Evolutionary conservation across 331 rosid genomes (phyloP), one percentile per base, ranked within the genome.

Genomic region (Pyrus hybrid): DNA sequence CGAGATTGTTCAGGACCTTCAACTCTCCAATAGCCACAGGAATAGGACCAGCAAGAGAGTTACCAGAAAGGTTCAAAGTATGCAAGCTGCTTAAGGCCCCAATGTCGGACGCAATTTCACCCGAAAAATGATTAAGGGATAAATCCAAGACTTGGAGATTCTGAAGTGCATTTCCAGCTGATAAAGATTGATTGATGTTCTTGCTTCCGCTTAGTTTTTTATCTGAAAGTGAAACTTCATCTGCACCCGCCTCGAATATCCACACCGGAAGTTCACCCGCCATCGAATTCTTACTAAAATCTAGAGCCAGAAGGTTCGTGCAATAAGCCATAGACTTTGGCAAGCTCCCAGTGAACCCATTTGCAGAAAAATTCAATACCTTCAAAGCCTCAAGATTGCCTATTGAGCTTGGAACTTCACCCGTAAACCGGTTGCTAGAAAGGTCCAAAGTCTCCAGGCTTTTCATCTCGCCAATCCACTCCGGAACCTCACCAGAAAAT

Each of bases 401-500:
- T 6, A 91, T 25, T 32, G 96, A 87, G 60, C 71, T 75, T 3
- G 98, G 99, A 73, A 92, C 79, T 51, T 63, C 74, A 75, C 99
- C 98, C n/a, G 93, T 84, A 80, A 95, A 91, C 71, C 85, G 77
- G 45, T 95, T 95, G 62, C 64, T 11, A 0, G 99, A 90, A 47
- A 95, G 86, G 80, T 95, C 98, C 80, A 95, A 76, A 65, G 80
- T 82, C 82, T 95, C 88, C 13, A 95, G 88, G 78, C 84, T 85
- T 73, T 75, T 88, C 93, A 95, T 83, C 35, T 88, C 96, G 22
- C 91, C 97, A 80, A 95, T 86, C 96, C 98, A 89, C 28, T 76
- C 84, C 13, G 96, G 90, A 92, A 92, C 67, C 80, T 85, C 88
- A 29, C 99, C 97, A 2, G 87, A 79, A 83, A 95, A 87, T 13